phyloP scores from a whole-genome alignment of 2,329 filamentous ascomycete species.

The Nigrospora oryzae region DNA sequence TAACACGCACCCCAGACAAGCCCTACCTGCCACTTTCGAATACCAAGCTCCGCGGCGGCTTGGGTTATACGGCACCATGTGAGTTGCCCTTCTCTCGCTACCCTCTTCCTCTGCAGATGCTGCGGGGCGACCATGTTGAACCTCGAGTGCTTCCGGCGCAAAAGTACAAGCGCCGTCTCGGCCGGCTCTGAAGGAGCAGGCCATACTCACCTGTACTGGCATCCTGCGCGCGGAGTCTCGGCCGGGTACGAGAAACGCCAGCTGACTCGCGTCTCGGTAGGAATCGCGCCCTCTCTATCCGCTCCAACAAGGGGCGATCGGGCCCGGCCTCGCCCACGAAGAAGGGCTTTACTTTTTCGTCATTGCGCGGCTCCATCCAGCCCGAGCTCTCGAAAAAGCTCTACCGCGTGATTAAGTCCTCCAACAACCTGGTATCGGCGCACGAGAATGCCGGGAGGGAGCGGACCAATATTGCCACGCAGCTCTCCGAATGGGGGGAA shows the following conservation, averaged over 20 bases:
- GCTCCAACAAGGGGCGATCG: constrained; percentile 44
- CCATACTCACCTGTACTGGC: too few relatives aligned
- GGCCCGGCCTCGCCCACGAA: constrained; percentile 19
- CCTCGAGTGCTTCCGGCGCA: too few relatives aligned
- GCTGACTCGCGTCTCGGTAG: constrained; percentile 25
- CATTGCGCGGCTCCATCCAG: constrained; percentile 75
- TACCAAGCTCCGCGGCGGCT: too few relatives aligned
- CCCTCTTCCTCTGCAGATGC: too few relatives aligned
- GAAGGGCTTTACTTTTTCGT: constrained; percentile 77
- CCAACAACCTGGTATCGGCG: constrained; percentile 79
- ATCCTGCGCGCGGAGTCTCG: too few relatives aligned
- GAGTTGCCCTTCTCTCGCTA: too few relatives aligned
- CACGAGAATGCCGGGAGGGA: constrained; percentile 82
- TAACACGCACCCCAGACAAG: too few relatives aligned
- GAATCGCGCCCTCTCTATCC: constrained; percentile 68
- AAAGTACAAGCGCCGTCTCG: too few relatives aligned
- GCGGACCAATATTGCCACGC: constrained; percentile 73
- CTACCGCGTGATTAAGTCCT: constrained; percentile 87
- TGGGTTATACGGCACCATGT: too few relatives aligned
- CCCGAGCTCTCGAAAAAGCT: constrained; percentile 85
- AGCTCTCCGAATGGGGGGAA: constrained; percentile 96
- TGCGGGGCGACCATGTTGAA: too few relatives aligned
- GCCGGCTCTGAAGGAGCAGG: too few relatives aligned
- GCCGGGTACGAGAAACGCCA: background rate
- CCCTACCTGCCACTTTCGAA: too few relatives aligned